phyloP scores from a whole-genome alignment of 78 protist genomes.

The Isochrysis galbana region DNA sequence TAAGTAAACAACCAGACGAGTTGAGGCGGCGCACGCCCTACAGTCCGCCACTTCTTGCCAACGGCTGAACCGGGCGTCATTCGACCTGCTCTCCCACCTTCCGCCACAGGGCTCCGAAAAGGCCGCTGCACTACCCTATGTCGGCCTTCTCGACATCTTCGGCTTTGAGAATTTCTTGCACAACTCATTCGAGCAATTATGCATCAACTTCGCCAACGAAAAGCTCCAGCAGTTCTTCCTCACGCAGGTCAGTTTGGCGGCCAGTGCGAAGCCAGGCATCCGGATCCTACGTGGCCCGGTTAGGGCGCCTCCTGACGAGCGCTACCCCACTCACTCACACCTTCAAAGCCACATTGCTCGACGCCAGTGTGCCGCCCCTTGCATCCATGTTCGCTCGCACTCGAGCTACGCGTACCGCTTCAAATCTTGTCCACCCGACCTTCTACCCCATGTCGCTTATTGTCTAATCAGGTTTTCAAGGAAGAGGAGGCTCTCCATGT shows the following conservation, averaged over 20 bases:
- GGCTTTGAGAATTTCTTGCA: constrained; percentile 87
- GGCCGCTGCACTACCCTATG: background rate
- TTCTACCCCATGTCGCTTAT: no score
- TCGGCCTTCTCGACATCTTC: constrained; percentile 90
- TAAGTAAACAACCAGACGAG: no score
- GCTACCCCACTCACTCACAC: no score
- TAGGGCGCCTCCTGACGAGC: no score
- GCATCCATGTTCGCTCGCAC: no score
- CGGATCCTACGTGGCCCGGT: no score
- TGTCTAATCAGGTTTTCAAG: constrained; percentile 58
- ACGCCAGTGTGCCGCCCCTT: no score
- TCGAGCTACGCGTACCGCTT: no score
- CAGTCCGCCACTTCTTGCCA: background rate
- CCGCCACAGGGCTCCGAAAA: background rate
- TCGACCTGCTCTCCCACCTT: background rate
- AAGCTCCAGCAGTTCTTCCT: constrained; percentile 78
- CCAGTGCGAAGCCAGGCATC: no score
- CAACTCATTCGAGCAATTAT: constrained; percentile 47
- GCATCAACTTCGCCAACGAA: constrained; percentile 84
- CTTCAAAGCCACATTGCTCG: no score
- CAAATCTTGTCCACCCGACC: no score
- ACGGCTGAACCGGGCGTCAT: background rate
- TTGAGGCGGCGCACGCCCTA: background rate
- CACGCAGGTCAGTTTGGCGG: no score
- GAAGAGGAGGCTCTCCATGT: constrained; percentile 68